These are phyloP conservation scores for Backusella australiensis DNA, from an alignment of 192 early-diverging fungal species.

Conservation along the genomic window DNA sequence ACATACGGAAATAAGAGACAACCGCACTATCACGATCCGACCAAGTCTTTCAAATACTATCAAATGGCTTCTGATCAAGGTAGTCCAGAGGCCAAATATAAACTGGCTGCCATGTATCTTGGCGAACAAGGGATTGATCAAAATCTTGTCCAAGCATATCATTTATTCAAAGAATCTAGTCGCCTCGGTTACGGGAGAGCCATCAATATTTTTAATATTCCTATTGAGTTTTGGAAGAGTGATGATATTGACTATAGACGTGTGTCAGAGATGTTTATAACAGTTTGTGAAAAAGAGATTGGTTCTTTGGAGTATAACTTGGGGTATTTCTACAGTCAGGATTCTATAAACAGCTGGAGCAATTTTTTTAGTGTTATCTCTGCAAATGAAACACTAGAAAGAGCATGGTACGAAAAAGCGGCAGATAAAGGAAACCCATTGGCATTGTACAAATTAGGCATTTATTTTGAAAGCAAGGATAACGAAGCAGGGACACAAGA, in stretches of 20 bases:
- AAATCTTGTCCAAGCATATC: background rate
- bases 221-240: background rate
- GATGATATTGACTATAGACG: background rate
- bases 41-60: conserved; percentile 13
- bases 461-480: conserved; percentile 9
- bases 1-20: too few relatives aligned
- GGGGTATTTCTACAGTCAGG: background rate
- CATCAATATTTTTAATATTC: background rate
- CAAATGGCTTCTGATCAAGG: background rate
- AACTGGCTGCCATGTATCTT: background rate
- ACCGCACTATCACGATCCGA: too few relatives aligned
- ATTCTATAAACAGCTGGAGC: background rate
- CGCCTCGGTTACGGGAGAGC: background rate
- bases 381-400: background rate
- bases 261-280: background rate
- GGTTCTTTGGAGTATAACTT: background rate
- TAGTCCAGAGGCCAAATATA: background rate
- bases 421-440: conserved; percentile 11
- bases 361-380: too few relatives aligned
- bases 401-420: background rate
- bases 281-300: background rate
- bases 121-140: conserved; percentile 18
- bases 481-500: conserved; percentile 12
- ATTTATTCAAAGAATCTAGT: background rate
- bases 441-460: conserved; percentile 31